Conservation (phyloP, 2,329 filamentous ascomycete genomes). For the Mycocentrospora acerina region DNA sequence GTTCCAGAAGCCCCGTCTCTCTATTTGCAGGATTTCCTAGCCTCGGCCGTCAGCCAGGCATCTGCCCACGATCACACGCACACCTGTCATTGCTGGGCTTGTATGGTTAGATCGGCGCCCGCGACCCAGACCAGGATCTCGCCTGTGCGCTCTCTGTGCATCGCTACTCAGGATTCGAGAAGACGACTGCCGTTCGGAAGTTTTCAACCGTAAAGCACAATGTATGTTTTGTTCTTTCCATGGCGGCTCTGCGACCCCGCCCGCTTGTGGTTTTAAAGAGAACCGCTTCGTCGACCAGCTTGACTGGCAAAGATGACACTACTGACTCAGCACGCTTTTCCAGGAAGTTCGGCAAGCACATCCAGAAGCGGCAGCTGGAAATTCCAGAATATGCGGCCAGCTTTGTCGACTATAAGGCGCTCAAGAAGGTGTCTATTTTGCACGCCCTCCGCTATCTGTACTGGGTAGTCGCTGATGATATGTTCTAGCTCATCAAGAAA, state of each 20-base stretch:
- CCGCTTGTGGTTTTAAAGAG: conserved; percentile 33
- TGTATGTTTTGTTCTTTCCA: conserved; percentile 40
- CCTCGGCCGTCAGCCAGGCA: conserved; percentile 30
- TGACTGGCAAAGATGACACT: conserved; percentile 39
- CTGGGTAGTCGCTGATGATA: conserved; percentile 12
- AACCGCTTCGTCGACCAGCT: conserved; percentile 37
- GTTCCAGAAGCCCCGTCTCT: conserved; percentile 18
- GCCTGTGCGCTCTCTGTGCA: conserved; percentile 34
- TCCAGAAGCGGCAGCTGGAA: conserved; percentile 98
- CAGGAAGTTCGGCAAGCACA: conserved; percentile 99
- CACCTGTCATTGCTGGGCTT: conserved; percentile 25
- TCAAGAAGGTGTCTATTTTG: conserved; percentile 78
- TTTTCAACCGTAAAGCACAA: conserved; percentile 32
- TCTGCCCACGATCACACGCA: conserved; percentile 30
- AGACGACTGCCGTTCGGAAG: conserved; percentile 3
- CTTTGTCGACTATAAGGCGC: conserved; percentile 98
- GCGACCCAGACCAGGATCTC: conserved; percentile 26
- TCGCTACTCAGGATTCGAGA: conserved; percentile 13
- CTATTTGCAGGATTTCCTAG: conserved; percentile 26
- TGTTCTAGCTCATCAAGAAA: conserved; percentile 88
- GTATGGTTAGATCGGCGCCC: conserved; percentile 37
- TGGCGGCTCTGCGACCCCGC: conserved; percentile 35
- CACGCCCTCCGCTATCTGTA: conserved; percentile 1
- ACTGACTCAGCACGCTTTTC: conserved; percentile 42
- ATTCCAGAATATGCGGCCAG: conserved; percentile 98